Conservation (phyloP, 768 basidiomycete genomes). For the Sistotremastrum suecicum region DNA sequence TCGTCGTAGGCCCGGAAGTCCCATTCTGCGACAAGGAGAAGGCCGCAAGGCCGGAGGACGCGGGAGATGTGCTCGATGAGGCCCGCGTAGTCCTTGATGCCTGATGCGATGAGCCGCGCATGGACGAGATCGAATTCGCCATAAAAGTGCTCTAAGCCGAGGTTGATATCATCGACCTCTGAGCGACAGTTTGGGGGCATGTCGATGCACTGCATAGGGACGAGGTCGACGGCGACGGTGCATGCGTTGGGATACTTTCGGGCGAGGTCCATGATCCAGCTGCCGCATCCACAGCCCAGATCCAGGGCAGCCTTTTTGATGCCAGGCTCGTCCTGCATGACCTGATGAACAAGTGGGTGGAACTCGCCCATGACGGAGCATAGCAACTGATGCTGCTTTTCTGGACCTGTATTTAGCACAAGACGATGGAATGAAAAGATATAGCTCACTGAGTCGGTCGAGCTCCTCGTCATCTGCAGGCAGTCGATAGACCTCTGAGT, state of each 20-base stretch:
- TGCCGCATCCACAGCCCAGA: slow-evolving; percentile 69
- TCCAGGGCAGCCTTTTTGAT: slow-evolving; percentile 54
- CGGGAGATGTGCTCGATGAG: slow-evolving; percentile 54
- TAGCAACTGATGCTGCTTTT: slow-evolving; percentile 55
- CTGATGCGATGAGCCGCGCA: slow-evolving; percentile 54
- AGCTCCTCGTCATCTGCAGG: slow-evolving; percentile 72
- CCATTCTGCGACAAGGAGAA: slow-evolving; percentile 53
- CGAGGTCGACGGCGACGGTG: slow-evolving; percentile 64
- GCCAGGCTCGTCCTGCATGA: slow-evolving; percentile 48
- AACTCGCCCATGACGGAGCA: slow-evolving; percentile 54
- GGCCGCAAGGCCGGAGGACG: slow-evolving; percentile 56
- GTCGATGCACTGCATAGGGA: slow-evolving; percentile 58
- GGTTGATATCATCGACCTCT: slow-evolving; percentile 75
- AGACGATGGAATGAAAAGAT: neutral
- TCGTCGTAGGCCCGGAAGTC: slow-evolving; percentile 51
- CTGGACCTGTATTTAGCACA: slow-evolving; percentile 21
- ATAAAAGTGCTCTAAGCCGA: slow-evolving; percentile 72
- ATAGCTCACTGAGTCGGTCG: slow-evolving; percentile 43
- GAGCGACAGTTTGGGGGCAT: slow-evolving; percentile 66
- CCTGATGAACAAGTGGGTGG: slow-evolving; percentile 37
- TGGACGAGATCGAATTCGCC: slow-evolving; percentile 68
- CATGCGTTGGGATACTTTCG: slow-evolving; percentile 55
- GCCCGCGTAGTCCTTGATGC: slow-evolving; percentile 52
- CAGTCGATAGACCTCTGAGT: slow-evolving; percentile 64
- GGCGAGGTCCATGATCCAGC: slow-evolving; percentile 67